Conservation (phyloP, 2,329 filamentous ascomycete species). For the Exophiala aquamarina region DNA sequence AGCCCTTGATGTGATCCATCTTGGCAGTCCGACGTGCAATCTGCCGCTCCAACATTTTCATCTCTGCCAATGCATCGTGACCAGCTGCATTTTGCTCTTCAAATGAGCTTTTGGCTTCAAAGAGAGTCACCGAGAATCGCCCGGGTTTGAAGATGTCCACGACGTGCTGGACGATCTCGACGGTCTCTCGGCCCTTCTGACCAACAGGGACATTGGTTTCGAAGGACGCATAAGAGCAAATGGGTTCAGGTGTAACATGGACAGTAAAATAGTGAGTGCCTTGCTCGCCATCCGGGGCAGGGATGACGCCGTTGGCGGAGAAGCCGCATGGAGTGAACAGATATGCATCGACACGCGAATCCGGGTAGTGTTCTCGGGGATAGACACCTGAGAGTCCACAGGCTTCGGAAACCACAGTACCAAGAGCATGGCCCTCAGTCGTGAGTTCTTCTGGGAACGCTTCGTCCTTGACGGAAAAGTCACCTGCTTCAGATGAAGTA, state of each 20-base stretch:
- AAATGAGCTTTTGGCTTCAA: constrained; percentile 73
- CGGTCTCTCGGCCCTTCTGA: constrained; percentile 83
- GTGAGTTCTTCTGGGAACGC: constrained; percentile 71
- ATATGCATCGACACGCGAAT: constrained; percentile 92
- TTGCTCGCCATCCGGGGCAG: constrained; percentile 62
- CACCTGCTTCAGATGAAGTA: constrained; percentile 62
- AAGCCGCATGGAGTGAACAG: constrained; percentile 96
- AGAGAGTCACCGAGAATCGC: constrained; percentile 95
- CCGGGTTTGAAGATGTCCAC: constrained; percentile 95
- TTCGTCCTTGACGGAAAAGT: constrained; percentile 57
- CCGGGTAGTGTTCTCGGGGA: constrained; percentile 80
- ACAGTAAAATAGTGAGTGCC: constrained; percentile 94
- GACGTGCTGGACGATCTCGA: constrained; percentile 89
- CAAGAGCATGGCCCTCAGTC: constrained; percentile 90
- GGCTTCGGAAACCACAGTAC: constrained; percentile 84
- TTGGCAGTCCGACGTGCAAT: constrained; percentile 47
- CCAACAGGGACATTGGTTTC: constrained; percentile 95
- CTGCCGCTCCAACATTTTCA: constrained; percentile 44
- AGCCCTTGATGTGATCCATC: constrained; percentile 81
- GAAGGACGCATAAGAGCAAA: constrained; percentile 97
- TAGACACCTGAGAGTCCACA: constrained; percentile 91
- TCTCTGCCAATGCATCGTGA: constrained; percentile 33
- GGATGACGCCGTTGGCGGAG: constrained; percentile 93
- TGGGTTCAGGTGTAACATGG: constrained; percentile 93
- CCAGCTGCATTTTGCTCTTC: constrained; percentile 40